Evolutionary conservation across 768 basidiomycete genomes (phyloP), one percentile per base, ranked within the genome.

Genomic region (Russula brevipes): DNA sequence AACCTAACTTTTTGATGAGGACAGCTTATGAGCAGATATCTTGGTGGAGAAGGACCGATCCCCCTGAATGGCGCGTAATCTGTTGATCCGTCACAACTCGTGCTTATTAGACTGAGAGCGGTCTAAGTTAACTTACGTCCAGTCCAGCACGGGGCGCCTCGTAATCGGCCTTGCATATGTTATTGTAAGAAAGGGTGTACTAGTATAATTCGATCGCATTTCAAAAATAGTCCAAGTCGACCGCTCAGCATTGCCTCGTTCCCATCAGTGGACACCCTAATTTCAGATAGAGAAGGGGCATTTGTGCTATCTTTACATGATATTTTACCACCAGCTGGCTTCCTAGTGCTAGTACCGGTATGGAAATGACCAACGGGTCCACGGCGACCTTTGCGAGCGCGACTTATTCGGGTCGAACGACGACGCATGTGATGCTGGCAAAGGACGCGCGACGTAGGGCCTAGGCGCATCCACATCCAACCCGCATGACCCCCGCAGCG

Each of bases 181-280:
- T 24, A 24, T 1, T 24, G 24, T 24, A 24, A 24, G 24, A 24
- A 55, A 55, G 54, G 55, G 55, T 56, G 35, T 57, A 46, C 44
- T 57, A 46, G 55, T 57, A 24, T 39, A 49, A 47, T 57, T 47
- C 36, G 57, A 57, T 57, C 57, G 36, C 12, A 57, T 57, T 57
- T 57, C 56, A 57, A 57, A 57, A 52, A 30, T 33, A 6, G 14
- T n/a, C 12, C 16, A 10, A 17, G 53, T 41, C n/a, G 39, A 55
- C 54, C 31, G 33, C 42, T 33, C 11, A 33, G 33, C 56, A 24
- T 12, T 46, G 57, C 57, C 57, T 58, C 57, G 46, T 57, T 49
- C 24, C 42, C 35, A 38, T 57, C 33, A 10, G 7, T 24, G 24
- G 24, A 24, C 24, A 24, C 24, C 24, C 24, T 24, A 24, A 24